Percentiles rank a stretch among this genome's conserved stretches.
Evolutionary conservation across 2,329 filamentous ascomycete species (phyloP).

Genomic region (Microcyclosporella mali): DNA sequence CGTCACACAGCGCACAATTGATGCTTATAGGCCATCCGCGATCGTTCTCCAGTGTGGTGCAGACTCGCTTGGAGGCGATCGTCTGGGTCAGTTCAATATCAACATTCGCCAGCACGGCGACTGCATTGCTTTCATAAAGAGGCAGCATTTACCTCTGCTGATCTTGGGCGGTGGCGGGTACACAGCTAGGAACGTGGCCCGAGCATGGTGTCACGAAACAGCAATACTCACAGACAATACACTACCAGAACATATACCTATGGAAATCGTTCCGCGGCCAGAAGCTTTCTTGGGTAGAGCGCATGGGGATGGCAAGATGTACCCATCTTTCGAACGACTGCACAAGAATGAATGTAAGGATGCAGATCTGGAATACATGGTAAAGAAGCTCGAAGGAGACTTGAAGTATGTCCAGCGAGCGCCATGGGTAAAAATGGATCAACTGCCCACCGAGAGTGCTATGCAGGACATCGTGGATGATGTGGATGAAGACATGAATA

Average conservation of each 20-base stretch:
- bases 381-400: constrained; percentile 76
- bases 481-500: constrained; percentile 56
- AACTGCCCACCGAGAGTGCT: constrained; percentile 64
- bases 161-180: constrained; percentile 94
- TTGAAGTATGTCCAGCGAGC: constrained; percentile 76
- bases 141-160: constrained; percentile 70
- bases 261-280: constrained; percentile 70
- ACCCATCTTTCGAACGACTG: constrained; percentile 72
- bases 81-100: constrained; percentile 91
- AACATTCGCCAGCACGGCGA: constrained; percentile 91
- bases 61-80: constrained; percentile 87
- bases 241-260: constrained; percentile 67
- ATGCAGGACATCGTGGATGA: constrained; percentile 58
- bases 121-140: constrained; percentile 85
- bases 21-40: constrained; percentile 78
- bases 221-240: constrained; percentile 74
- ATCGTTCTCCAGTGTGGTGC: constrained; percentile 95
- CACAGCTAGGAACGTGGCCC: constrained; percentile 90
- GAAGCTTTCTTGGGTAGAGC: constrained; percentile 77
- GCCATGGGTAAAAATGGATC: constrained; percentile 78
- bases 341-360: constrained; percentile 62
- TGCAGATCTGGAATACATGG: constrained; percentile 69
- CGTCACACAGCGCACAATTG: constrained; percentile 70
- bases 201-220: constrained; percentile 95
- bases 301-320: constrained; percentile 62